These are phyloP conservation scores for Colletotrichum sp. DNA, from an alignment of 2,329 filamentous ascomycete genomes.

Conservation along the genomic window DNA sequence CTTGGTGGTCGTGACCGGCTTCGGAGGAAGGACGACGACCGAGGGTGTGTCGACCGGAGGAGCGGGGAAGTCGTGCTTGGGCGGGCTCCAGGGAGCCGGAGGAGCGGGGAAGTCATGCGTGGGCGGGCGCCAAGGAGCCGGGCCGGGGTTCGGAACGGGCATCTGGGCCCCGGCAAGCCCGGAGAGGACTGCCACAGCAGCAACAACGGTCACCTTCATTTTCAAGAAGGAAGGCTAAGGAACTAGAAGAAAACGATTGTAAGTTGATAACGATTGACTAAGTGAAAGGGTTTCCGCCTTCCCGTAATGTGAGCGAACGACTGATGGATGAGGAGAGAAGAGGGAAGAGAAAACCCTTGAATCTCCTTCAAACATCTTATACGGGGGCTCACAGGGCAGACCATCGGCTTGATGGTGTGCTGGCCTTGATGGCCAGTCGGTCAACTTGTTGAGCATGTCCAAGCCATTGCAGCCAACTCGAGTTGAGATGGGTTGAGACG, in stretches of 20 bases:
- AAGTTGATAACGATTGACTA: conserved; percentile 15
- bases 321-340: conserved; percentile 3
- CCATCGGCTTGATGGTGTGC: not conserved
- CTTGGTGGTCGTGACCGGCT: not conserved
- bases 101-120: not conserved
- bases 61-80: not conserved
- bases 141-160: not conserved
- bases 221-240: not conserved
- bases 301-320: conserved; percentile 15
- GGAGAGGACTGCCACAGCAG: conserved; percentile 9
- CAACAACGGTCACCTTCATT: conserved; percentile 13
- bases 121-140: not conserved
- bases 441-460: not conserved
- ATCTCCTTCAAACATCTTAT: not conserved
- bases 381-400: not conserved
- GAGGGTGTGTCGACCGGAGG: not conserved
- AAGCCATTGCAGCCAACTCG: not conserved
- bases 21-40: not conserved
- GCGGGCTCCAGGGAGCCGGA: not conserved
- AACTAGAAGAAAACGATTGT: not conserved
- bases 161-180: conserved; percentile 6
- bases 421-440: not conserved
- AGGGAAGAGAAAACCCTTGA: not conserved
- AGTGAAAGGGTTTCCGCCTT: conserved; percentile 13
- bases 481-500: not conserved